Evolutionary conservation across 139 green algal genomes (phyloP), one percentile per base, ranked within the genome.

Genomic region (Klebsormidium nitens): DNA sequence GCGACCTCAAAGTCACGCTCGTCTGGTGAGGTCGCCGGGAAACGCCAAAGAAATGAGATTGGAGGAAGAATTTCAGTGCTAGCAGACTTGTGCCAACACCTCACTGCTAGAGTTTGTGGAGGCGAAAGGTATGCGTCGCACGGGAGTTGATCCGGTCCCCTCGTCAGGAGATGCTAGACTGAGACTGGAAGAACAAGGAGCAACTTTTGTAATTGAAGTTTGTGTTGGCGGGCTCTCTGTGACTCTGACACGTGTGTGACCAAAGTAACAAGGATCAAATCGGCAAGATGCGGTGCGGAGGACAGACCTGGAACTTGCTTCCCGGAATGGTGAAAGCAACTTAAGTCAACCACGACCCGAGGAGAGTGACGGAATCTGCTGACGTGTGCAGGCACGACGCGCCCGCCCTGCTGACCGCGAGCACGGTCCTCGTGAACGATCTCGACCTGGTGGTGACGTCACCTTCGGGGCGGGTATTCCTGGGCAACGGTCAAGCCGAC

Each of bases 1-100:
- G n/a, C 4, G 64, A 52, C n/a, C 23, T 71, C 47, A 71, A 71
- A 26, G 35, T 71, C 42, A 71, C 64, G 5, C 42, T 71, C 19
- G n/a, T 31, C 52, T 71, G 64, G 64, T 71, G 28, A 52, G 64
- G 29, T 19, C 29, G 6, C 5, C 5, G 23, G 26, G 28, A 61
- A 69, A 29, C 36, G 5, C 14, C 31, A 56, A 4, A 17, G 1
- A 28, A n/a, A 2, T 28, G n/a, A 36, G 40, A 28, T 5, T 60
- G 35, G 44, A 60, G 60, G 26, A 29, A 60, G 5, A 69, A 42
- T 59, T 60, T 61, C 29, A 69, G 31, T 31, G 61, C 61, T 23
- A 8, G 8, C 29, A 36, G 31, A 23, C 55, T 36, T 11, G 11
- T 63, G 44, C 44, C 5, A 57, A 28, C 19, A 23, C 4, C 19